Base-by-base conservation (phyloP, 2,329 filamentous ascomycete genomes). In the Alternaria rosae region DNA sequence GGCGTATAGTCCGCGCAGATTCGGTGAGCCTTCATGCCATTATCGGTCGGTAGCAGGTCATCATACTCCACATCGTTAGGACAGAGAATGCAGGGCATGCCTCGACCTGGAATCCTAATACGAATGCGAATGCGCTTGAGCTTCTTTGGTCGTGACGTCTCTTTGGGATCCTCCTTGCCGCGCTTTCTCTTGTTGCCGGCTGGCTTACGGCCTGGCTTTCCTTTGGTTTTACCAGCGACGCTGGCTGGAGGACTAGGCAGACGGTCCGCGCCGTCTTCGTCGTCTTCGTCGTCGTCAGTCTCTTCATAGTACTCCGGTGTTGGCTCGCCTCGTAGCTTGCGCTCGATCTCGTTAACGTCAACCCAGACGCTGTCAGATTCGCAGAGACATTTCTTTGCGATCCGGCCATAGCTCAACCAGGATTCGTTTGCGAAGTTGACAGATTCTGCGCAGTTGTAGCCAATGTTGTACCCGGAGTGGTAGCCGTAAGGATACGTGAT, bases 401-500 rank as follows among this genome's bases (percentile, higher is more conserved):
- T 93, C 72, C 93, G 92, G 21, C 94, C 95, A 84, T 95, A 97
- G 53, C 96, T 91, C 47, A 99, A 82, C 95, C 95, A 99, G 28
- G 92, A 91, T 69, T 97, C 94, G 9, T 97, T 89, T 6, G 94
- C 95, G 79, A 99, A 99, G 77, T 99, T 99, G 82, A 99, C 95
- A 8, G 95, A 97, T 78, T 99, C 95, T 26, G 95, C 95, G 80
- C 95, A 99, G 78, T 99, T 99, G 83, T 99, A 99, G 15, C 96
- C 95, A 38, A 99, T 84, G 72, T 99, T 99, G 79, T 96, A 99
- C 5, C 95, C 95, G 6, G 95, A 99, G 76, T 99, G 95, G 77
- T 99, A 99, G 21, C 95, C 95, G 73, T 98, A 99, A 0, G 95
- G 95, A 76, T 97, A 99, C 0, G 95, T 99, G 67, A 99, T 97